Percentiles rank a stretch among this genome's conserved stretches.
Evolutionary conservation across 805 yeast species (phyloP).

Genomic region (Pichia manshurica): DNA sequence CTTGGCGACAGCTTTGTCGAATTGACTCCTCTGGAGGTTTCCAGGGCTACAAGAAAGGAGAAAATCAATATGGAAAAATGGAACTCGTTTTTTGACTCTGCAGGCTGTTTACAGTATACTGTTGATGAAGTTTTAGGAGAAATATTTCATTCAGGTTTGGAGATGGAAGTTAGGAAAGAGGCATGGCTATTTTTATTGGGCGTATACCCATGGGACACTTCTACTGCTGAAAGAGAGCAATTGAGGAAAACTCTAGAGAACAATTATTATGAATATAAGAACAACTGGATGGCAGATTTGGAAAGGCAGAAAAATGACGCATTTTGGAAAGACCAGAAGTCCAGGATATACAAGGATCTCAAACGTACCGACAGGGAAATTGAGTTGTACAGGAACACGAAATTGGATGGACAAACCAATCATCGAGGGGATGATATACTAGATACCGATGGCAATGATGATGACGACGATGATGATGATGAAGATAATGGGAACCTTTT

Average conservation of each 20-base stretch:
- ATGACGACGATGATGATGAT: conserved; percentile 28
- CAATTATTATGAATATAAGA: conserved; percentile 47
- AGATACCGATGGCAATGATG: neutral
- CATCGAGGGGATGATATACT: conserved; percentile 21
- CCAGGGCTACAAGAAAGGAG: conserved; percentile 57
- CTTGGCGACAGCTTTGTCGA: conserved; percentile 49
- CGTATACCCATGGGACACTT: conserved; percentile 86
- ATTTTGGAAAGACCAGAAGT: conserved; percentile 85
- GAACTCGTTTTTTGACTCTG: conserved; percentile 74
- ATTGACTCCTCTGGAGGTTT: conserved; percentile 54
- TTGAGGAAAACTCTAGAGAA: conserved; percentile 50
- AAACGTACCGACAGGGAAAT: conserved; percentile 83
- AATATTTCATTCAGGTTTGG: conserved; percentile 86
- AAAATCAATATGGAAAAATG: conserved; percentile 71
- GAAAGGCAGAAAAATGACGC: conserved; percentile 47
- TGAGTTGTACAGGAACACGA: conserved; percentile 43
- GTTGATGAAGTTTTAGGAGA: conserved; percentile 72
- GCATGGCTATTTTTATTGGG: conserved; percentile 86
- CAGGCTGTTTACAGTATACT: conserved; percentile 71
- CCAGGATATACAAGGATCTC: conserved; percentile 88
- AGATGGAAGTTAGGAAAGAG: conserved; percentile 50
- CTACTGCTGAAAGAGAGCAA: conserved; percentile 58
- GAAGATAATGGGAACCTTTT: conserved; percentile 57
- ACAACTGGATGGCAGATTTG: conserved; percentile 63
- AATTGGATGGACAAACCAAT: neutral